Base-by-base conservation (phyloP, 2,329 filamentous ascomycete species). In the Nemania diffusa region DNA sequence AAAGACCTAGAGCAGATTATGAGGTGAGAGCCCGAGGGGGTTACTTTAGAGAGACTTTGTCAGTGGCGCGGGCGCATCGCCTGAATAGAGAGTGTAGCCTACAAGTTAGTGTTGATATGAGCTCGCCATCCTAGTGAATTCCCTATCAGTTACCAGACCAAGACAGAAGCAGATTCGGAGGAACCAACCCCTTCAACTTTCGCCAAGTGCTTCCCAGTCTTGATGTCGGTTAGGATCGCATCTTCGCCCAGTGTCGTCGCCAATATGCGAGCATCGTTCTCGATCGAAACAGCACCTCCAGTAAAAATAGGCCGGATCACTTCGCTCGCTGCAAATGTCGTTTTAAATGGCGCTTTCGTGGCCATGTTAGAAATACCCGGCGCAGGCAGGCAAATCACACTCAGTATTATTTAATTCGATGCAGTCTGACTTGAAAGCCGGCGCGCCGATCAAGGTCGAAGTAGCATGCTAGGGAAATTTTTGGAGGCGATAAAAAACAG, bases 271-370 rank as follows among this genome's bases (percentile, higher is more conserved):
- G 94, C 94, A 81, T 89, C 88, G 78, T 90, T 88, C 83, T 95
- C 93, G 68, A 98, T 87, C 32, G 93, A 90, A 66, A 97, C 90
- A 71, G 92, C 91, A 50, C 96, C 96, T 62, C 96, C 96, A 1
- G 95, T 97, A 78, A 96, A 97, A 57, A 98, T 95, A 22, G 96
- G 96, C 74, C 94, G 92, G 63, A 99, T 92, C 55, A 93, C 92
- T 75, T 91, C 89, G 71, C 87, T 87, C 65, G 91, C 88, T 76
- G 97, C 92, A 79, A 97, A 99, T 3, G 95, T 97, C 65, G 94
- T 97, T 84, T 94, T 97, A 73, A 88, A 84, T 20, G 87, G 83
- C 67, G 88, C 82, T 79, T 88, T 89, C 68, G 82, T 86, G 62
- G 89, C 86, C 89, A 91, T 89, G 63, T 68, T 80, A 72, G 58